Evolutionary conservation across 2,329 filamentous ascomycete species (phyloP).

Genomic region (Sporothrix mexicana): DNA sequence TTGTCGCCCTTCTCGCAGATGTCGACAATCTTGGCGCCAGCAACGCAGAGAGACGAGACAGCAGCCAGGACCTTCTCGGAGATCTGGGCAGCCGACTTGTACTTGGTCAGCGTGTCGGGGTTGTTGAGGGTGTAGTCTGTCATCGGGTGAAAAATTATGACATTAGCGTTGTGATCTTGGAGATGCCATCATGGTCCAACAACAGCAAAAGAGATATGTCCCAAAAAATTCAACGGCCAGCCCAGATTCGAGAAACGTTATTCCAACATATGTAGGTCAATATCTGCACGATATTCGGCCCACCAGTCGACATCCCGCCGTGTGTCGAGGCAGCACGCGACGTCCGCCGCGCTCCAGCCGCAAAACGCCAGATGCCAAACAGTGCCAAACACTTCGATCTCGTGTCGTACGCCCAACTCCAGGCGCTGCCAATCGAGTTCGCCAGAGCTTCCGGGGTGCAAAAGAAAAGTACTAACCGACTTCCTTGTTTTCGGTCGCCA

Average conservation of each 20-base stretch:
- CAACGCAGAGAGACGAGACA: slow-evolving; percentile 74
- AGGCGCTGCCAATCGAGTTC: background rate
- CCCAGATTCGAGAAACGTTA: too few relatives aligned
- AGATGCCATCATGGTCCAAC: background rate
- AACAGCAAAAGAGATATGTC: background rate
- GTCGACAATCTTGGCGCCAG: slow-evolving; percentile 89
- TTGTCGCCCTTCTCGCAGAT: slow-evolving; percentile 96
- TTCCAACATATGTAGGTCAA: background rate
- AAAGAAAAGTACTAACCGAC: slow-evolving; percentile 48
- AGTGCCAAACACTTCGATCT: background rate
- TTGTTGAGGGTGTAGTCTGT: slow-evolving; percentile 88
- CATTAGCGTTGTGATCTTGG: background rate
- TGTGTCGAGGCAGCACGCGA: slow-evolving; percentile 21
- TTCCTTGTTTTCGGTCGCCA: slow-evolving; percentile 52
- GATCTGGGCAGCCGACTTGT: slow-evolving; percentile 95
- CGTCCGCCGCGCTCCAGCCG: slow-evolving; percentile 1
- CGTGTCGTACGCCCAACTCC: slow-evolving; percentile 6
- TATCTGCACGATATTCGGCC: slow-evolving; percentile 23
- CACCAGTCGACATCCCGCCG: background rate
- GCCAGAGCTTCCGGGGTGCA: background rate
- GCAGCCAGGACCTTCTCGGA: slow-evolving; percentile 93
- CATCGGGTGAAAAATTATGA: background rate
- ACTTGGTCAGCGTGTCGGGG: slow-evolving; percentile 96
- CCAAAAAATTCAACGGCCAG: background rate
- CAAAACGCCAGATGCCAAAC: background rate